Base-by-base conservation (phyloP, 352 stramenopile genomes). In the Phytophthora hybrid region DNA sequence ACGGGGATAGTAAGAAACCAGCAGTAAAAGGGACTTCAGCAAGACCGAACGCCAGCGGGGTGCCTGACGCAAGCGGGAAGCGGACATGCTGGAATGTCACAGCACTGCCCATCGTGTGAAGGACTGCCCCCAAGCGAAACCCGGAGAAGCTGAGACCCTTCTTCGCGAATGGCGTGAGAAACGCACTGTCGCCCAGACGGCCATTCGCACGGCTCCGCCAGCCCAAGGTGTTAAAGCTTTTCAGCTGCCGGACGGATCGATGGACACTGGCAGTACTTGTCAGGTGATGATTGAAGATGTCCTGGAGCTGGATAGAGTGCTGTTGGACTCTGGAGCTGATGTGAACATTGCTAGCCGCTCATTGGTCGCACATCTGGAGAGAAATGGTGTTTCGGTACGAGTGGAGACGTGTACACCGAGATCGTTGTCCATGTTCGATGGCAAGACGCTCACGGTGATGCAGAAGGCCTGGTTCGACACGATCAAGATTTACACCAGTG, bases 81-180 rank as follows among this genome's bases (percentile, higher is more conserved):
- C 41, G 63, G 3, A 60, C 55, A 2, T 71, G 63, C 19, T 71
- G 2, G 60, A 54, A 18, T 63, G 44, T 26, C 5, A 18, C 44
- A 46, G 55, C 19, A 8, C 1, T 5, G 53, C 13, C 1, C 56
- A 71, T 32, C 55, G 64, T 5, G 56, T 61, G 5, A 71, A 71
- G 11, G 46, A 71, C 3, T n/a, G n/a, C n/a, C n/a, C n/a, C n/a
- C n/a, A n/a, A n/a, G n/a, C n/a, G n/a, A n/a, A n/a, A n/a, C n/a
- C 23, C 2, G 47, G 47, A 18, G 47, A 65, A 29, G 64, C 34
- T 3, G 56, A 71, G 11, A 44, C 23, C 0, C 34, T 71, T 4
- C 34, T 56, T 1, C 56, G 55, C 18, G 46, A 61, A 39, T 71
- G 64, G 56, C 39, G 64, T 13, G 64, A 71, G 18, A 65, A 65